Evolutionary conservation across 495 filamentous ascomycete genomes (phyloP).

Genomic region (Immersiella caudata): DNA sequence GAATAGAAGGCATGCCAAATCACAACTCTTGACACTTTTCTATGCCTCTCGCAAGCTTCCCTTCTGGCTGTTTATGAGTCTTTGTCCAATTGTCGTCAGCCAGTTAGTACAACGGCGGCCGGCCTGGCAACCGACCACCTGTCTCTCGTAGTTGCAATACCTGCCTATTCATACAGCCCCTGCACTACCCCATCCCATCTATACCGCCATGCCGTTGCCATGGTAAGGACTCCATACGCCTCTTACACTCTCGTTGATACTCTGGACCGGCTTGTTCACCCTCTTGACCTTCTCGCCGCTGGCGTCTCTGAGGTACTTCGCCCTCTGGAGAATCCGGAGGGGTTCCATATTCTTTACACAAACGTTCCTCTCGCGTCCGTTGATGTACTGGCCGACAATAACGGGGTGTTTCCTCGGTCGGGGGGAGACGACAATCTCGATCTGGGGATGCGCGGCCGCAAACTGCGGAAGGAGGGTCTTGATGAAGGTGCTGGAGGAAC

Average conservation of each 20-base stretch:
- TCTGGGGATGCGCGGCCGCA: slow-evolving; percentile 77
- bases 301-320: slow-evolving; percentile 74
- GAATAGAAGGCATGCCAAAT: slow-evolving; percentile 7
- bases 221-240: slow-evolving; percentile 96
- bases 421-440: slow-evolving; percentile 88
- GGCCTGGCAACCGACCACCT: neutral
- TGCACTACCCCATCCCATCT: slow-evolving; percentile 5
- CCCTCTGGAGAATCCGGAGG: slow-evolving; percentile 80
- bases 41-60: too few relatives aligned
- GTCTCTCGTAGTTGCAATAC: slow-evolving; percentile 6
- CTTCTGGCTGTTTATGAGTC: neutral
- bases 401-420: slow-evolving; percentile 85
- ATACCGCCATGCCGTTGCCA: slow-evolving; percentile 58
- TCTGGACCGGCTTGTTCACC: slow-evolving; percentile 78
- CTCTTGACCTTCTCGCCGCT: slow-evolving; percentile 82
- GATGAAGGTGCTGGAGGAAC: slow-evolving; percentile 69
- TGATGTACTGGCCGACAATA: slow-evolving; percentile 84
- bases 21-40: neutral
- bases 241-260: slow-evolving; percentile 88
- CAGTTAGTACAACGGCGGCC: neutral
- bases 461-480: slow-evolving; percentile 73
- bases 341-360: slow-evolving; percentile 86
- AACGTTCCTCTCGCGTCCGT: slow-evolving; percentile 81
- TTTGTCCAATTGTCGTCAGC: slow-evolving; percentile 3
- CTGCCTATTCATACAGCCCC: slow-evolving; percentile 19